Conservation (phyloP, 164 flowering plant genomes). For the Sextonia rubra region DNA sequence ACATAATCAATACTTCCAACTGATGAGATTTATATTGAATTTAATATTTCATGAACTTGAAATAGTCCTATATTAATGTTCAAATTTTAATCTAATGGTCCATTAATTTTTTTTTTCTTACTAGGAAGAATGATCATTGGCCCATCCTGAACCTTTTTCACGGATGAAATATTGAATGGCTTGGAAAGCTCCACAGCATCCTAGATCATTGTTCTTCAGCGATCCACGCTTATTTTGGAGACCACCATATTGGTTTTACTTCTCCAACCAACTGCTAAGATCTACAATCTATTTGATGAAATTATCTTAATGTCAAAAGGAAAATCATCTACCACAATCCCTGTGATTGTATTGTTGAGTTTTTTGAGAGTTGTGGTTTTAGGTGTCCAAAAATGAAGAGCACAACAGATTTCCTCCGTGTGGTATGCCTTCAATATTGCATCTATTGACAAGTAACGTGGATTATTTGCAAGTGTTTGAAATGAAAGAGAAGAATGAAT, state of each 20-base stretch:
- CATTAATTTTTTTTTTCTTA: neutral
- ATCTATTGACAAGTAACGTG: no score
- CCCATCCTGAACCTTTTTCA: slow-evolving; percentile 35
- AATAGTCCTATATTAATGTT: neutral
- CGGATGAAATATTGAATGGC: slow-evolving; percentile 55
- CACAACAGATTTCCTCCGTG: slow-evolving; percentile 13
- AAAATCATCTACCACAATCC: slow-evolving; percentile 38
- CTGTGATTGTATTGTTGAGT: slow-evolving; percentile 21
- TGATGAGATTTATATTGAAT: no score
- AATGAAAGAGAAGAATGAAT: no score
- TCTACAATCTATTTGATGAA: slow-evolving; percentile 26
- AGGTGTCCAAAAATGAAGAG: slow-evolving; percentile 39
- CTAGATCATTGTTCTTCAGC: slow-evolving; percentile 40
- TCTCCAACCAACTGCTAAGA: slow-evolving; percentile 3
- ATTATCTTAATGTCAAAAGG: slow-evolving; percentile 40
- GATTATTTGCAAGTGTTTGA: no score
- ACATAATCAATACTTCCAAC: no score
- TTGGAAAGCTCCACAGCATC: slow-evolving; percentile 49
- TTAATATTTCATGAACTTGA: neutral
- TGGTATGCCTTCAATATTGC: no score
- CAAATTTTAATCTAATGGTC: neutral
- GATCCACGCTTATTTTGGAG: slow-evolving; percentile 27
- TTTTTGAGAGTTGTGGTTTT: slow-evolving; percentile 43
- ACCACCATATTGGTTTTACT: slow-evolving; percentile 25
- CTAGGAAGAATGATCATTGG: slow-evolving; percentile 48